Evolutionary conservation across 345 rosid genomes (phyloP), one percentile per base, ranked within the genome.

Genomic region (Balakata baccata): DNA sequence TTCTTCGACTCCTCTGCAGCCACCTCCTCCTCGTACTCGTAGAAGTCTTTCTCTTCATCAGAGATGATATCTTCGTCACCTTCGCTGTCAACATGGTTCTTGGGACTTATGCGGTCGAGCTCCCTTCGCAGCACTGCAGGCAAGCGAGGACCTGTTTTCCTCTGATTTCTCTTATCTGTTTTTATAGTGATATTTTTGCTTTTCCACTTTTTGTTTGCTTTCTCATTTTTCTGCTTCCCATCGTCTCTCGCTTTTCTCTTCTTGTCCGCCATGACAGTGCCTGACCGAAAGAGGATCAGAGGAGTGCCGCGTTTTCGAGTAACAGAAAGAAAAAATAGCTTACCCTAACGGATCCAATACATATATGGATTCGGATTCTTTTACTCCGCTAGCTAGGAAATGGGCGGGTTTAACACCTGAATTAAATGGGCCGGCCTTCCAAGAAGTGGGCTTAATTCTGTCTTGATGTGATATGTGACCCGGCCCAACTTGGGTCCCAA

Each of bases 11-110:
- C 98, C 79, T 94, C 98, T 71, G 87, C 87, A 5, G 98, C 77
- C 23, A 87, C 79, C 70, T 75, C 89, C 73, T 92, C 98, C 71
- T 91, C 98, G 70, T 93, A 93, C 86, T 93, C 98, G 63, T 93
- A 93, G 39, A 93, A 43, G 69, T 88, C 95, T 74, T 77, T 71
- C 0, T 29, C 87, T 45, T 83, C 89, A 52, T 89, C 92, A 16
- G 88, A 86, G 49, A 66, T 78, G 53, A 86, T 74, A n/a, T 81
- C 84, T 39, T 85, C 93, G 37, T 91, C 92, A 8, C 82, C 87
- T 22, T 84, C 64, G 53, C 59, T 46, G 14, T 78, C 52, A 34
- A 43, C n/a, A 6, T 53, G 69, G 49, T 62, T 11, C 9, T 22
- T 60, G 65, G 82, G 84, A 73, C 87, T 92, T 41, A 77, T 3